Evolutionary conservation across 2,329 filamentous ascomycete genomes (phyloP).

Genomic region (Epichloe typhina): DNA sequence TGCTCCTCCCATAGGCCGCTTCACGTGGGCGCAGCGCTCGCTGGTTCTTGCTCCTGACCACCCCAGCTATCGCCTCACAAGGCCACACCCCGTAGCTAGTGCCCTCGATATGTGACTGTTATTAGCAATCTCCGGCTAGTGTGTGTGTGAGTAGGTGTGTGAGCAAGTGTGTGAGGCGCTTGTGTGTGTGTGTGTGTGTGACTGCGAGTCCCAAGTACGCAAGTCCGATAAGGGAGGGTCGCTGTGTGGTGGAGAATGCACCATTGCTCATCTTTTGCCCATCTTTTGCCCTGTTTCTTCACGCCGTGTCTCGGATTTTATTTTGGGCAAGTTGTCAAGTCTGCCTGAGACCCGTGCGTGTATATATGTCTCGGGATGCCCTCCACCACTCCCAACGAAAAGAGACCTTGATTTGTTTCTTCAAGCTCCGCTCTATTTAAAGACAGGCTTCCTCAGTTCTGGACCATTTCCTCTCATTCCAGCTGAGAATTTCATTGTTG

Average conservation of each 20-base stretch:
- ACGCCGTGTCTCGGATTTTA: neutral
- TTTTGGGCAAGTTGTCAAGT: neutral
- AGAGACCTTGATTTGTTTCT: neutral
- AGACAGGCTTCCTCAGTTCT: slow-evolving; percentile 1
- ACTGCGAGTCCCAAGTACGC: neutral
- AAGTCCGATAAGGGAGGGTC: neutral
- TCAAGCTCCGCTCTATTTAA: neutral
- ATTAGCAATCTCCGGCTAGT: too few relatives aligned
- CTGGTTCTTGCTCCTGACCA: slow-evolving; percentile 3
- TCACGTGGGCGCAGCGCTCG: slow-evolving; percentile 5
- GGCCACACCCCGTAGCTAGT: neutral
- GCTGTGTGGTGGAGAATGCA: neutral
- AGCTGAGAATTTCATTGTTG: slow-evolving; percentile 2
- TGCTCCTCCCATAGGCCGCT: slow-evolving; percentile 1
- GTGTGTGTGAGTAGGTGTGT: neutral
- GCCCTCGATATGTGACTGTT: slow-evolving; percentile 1
- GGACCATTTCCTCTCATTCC: neutral
- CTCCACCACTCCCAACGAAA: neutral
- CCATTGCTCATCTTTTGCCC: neutral
- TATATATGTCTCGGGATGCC: slow-evolving; percentile 2
- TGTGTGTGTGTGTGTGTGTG: neutral
- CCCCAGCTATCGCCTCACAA: slow-evolving; percentile 2
- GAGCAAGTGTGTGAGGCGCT: neutral
- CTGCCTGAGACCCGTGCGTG: neutral
- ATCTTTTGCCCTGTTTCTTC: neutral